Evolutionary conservation across 2,329 filamentous ascomycete genomes (phyloP).

Genomic region (Colletotrichum australisinense): DNA sequence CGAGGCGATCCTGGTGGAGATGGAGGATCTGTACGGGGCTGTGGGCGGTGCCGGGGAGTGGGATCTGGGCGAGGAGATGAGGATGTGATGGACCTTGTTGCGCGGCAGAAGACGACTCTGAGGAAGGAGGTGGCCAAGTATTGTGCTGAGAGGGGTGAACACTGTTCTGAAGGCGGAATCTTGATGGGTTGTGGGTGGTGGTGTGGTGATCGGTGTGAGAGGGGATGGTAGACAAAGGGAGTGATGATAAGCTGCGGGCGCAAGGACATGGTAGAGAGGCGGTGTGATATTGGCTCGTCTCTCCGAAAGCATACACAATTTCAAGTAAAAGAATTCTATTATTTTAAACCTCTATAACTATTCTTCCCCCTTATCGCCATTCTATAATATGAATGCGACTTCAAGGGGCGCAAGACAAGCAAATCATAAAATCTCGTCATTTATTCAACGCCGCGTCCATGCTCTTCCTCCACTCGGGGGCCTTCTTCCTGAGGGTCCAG

Average conservation of each 20-base stretch:
- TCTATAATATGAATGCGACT: background rate
- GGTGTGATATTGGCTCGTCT: background rate
- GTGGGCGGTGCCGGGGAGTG: conserved; percentile 53
- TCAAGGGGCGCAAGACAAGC: background rate
- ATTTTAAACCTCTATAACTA: background rate
- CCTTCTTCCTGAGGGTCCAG: conserved; percentile 70
- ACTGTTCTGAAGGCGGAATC: background rate
- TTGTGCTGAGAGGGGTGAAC: conserved; percentile 68
- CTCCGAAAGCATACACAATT: conserved; percentile 5
- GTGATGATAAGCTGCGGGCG: background rate
- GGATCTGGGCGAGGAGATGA: conserved; percentile 58
- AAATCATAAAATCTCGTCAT: background rate
- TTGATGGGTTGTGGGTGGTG: background rate
- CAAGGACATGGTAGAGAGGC: background rate
- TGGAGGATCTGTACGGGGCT: conserved; percentile 67
- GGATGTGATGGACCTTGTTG: conserved; percentile 76
- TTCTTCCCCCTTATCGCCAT: background rate
- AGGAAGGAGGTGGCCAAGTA: conserved; percentile 82
- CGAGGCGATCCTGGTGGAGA: conserved; percentile 77
- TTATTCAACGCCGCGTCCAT: conserved; percentile 65
- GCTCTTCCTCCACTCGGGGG: conserved; percentile 69
- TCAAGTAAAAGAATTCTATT: background rate
- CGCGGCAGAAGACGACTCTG: conserved; percentile 73
- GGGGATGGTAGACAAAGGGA: background rate
- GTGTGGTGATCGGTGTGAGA: background rate